Conservation (phyloP, 2,329 filamentous ascomycete species). For the Trichoderma asperellum region DNA sequence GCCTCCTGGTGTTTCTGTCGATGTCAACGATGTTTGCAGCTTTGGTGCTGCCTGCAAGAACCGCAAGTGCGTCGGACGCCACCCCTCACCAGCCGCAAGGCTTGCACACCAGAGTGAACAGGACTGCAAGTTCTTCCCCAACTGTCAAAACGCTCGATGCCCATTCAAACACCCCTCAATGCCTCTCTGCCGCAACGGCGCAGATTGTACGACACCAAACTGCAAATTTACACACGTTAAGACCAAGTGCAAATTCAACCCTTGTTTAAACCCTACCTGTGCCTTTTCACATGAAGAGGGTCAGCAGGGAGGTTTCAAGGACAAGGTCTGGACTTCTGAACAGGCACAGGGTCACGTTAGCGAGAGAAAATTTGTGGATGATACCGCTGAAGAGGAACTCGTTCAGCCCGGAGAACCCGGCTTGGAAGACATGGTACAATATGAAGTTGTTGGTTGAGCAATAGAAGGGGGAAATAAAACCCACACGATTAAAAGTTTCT, state of each 20-base stretch:
- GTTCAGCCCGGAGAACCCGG: constrained; percentile 62
- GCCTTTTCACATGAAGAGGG: constrained; percentile 89
- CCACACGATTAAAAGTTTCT: constrained; percentile 24
- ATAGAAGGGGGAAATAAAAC: constrained; percentile 20
- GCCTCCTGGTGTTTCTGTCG: constrained; percentile 74
- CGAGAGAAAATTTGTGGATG: constrained; percentile 84
- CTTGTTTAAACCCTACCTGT: constrained; percentile 87
- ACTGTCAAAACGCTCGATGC: constrained; percentile 86
- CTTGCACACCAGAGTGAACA: constrained; percentile 78
- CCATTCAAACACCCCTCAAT: constrained; percentile 87
- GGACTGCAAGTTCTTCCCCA: constrained; percentile 89
- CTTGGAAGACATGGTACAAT: constrained; percentile 47
- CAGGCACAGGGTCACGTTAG: constrained; percentile 70
- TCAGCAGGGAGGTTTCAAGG: constrained; percentile 80
- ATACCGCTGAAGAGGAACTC: constrained; percentile 69
- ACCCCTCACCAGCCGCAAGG: constrained; percentile 87
- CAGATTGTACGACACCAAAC: constrained; percentile 76
- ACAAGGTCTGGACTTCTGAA: constrained; percentile 87
- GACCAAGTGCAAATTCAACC: constrained; percentile 86
- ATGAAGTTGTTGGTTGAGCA: constrained; percentile 45
- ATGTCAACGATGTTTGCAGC: constrained; percentile 77
- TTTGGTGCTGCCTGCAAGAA: constrained; percentile 96
- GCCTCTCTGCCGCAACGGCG: constrained; percentile 88
- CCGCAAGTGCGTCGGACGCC: constrained; percentile 86
- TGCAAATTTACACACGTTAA: constrained; percentile 91